Evolutionary conservation across 352 stramenopile species (phyloP).

Genomic region (Saprolegnia diclina): DNA sequence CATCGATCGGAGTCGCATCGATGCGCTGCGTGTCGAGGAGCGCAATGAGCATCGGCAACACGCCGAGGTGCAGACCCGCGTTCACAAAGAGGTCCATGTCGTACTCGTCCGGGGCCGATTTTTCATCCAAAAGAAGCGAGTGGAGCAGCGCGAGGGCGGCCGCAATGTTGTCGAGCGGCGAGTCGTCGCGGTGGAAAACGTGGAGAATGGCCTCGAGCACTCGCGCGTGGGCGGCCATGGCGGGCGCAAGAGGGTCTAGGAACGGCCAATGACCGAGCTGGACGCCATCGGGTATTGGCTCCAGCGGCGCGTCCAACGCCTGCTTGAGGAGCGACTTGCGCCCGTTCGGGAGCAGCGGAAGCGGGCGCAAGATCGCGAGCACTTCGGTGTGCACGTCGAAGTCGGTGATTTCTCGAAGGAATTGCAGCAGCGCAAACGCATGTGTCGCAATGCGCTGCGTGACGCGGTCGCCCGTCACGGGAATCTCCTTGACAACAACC

Average conservation of each 20-base stretch:
- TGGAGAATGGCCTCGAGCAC: conserved; percentile 7
- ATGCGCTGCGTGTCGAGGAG: conserved; percentile 16
- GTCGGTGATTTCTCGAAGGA: background rate
- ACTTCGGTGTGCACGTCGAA: conserved; percentile 20
- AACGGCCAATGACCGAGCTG: conserved; percentile 9
- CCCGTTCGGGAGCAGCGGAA: conserved; percentile 11
- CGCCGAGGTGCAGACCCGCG: background rate
- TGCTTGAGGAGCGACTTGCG: conserved; percentile 22
- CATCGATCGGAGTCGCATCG: background rate
- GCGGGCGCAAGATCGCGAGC: conserved; percentile 6
- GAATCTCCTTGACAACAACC: conserved; percentile 2
- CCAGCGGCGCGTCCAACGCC: conserved; percentile 8
- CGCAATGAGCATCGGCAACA: conserved; percentile 2
- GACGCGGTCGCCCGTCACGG: conserved; percentile 1
- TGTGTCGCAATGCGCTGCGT: conserved; percentile 6
- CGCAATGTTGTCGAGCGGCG: conserved; percentile 2
- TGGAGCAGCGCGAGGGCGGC: conserved; percentile 1
- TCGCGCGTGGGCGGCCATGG: background rate
- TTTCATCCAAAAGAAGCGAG: conserved; percentile 2
- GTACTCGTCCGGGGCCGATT: conserved; percentile 15
- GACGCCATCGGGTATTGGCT: conserved; percentile 4
- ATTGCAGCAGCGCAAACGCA: conserved; percentile 5
- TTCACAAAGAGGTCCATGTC: conserved; percentile 21
- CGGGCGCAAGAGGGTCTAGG: background rate
- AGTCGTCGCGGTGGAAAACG: conserved; percentile 10